Evolutionary conservation across 2,329 filamentous ascomycete species (phyloP).

Genomic region (Didymella pinodella): DNA sequence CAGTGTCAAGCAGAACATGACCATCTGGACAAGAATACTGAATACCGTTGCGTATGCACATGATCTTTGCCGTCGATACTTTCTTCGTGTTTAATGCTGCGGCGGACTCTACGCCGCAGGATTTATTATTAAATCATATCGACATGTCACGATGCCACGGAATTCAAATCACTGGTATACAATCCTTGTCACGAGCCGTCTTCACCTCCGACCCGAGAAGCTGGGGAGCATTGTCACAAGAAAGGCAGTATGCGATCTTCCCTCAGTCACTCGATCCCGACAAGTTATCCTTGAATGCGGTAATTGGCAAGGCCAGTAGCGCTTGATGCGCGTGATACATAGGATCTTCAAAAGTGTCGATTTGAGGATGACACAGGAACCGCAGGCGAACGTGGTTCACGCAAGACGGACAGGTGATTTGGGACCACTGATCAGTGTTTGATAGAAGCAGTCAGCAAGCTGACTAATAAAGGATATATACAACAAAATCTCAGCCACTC

Average conservation of each 20-base stretch:
- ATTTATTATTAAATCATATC: neutral
- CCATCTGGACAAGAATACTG: slow-evolving; percentile 18
- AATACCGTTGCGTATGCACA: slow-evolving; percentile 4
- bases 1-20: slow-evolving; percentile 10
- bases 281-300: neutral
- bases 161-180: neutral
- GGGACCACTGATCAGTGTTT: slow-evolving; percentile 8
- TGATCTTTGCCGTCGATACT: neutral
- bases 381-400: neutral
- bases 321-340: neutral
- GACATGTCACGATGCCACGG: neutral
- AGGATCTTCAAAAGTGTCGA: neutral
- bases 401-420: neutral
- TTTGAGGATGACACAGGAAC: no score
- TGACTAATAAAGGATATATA: slow-evolving; percentile 8
- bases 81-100: no score
- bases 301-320: neutral
- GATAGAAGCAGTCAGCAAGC: slow-evolving; percentile 7
- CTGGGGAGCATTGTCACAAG: neutral
- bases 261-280: neutral
- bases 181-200: neutral
- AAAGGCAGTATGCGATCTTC: neutral
- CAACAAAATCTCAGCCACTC: slow-evolving; percentile 3
- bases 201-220: neutral
- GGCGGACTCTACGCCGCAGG: neutral